Base-by-base conservation (phyloP, 768 basidiomycete genomes). In the Paxillus rubicundulus region DNA sequence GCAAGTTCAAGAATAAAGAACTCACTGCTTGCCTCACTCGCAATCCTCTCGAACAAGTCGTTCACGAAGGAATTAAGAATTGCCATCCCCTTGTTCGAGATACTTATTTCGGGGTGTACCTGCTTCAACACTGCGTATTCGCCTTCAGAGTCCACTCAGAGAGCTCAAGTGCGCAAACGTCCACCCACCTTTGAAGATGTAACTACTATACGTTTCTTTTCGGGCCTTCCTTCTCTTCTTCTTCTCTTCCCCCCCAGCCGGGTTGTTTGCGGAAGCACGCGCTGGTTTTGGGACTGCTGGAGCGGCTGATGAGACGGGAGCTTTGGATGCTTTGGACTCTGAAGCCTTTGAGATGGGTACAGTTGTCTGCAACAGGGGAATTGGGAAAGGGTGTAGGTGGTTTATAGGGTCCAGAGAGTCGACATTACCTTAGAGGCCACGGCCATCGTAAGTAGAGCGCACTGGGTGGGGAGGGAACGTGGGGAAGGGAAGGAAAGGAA, bases 41-140 rank as follows among this genome's bases (percentile, higher is more conserved):
- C 81, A 49, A 82, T 79, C 57, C 79, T 73, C 71, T 82, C 82
- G 55, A 82, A 82, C 68, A 82, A 74, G 61, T 82, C 81, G 57
- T 82, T 82, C 52, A 82, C 82, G 59, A 82, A 82, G 48, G 81
- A 82, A 74, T 82, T 79, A 50, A 81, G 69, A 59, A 82, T 73
- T 47, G 74, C 71, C 79, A 82, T 80, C 21, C 76, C 78, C 70
- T 82, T 84, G 77, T 81, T 85, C 55, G 84, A 85, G 72, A 86
- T 84, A 71, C 84, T 84, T 54, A 82, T 85, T 65, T 85, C 85
- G 47, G 85, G 85, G 75, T 86, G 85, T 56, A 86, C 85, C 72
- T 86, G 85, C 73, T 78, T 85, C 64, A 86, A 72, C 60, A 85
- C 85, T 78, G 42, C 16, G 54, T 16, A 27, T 10, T 37, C 5